Evolutionary conservation across 495 filamentous ascomycete genomes (phyloP), one percentile per base, ranked within the genome.

Genomic region (Annulohypoxylon stygium): DNA sequence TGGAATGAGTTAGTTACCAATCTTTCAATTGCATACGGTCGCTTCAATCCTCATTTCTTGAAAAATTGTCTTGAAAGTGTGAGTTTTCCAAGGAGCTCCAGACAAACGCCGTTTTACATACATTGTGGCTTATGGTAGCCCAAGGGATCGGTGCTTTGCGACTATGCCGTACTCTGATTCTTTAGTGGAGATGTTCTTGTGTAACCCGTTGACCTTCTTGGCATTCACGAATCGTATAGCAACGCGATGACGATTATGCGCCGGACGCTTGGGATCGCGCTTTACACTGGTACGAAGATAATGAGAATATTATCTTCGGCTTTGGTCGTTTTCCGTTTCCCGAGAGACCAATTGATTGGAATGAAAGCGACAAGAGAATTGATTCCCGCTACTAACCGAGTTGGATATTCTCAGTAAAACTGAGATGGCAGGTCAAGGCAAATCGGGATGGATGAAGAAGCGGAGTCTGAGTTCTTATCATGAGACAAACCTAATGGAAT

Each of bases 211-310:
- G 39, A 4, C 12, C 10, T 14, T 3, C 11, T 14, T 43, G 39
- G 16, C 39, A n/a, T 43, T 43, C 39, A 43, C 39, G 39, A 43
- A 43, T 43, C 39, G 39, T 12, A 43, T 43, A n/a, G 14, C 12
- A 43, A n/a, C n/a, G 39, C 1, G 4, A n/a, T 43, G 12, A 14
- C 39, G 39, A 43, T 85, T 20, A 3, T 88, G 89, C 75, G 88
- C 86, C 16, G 85, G 84, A 23, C 88, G 88, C 70, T 89, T 87
- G 86, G 88, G 87, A 3, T 84, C 87, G 4, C 81, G 79, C 26
- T 88, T 86, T 62, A 90, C 88, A 9, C 36, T 5, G 14, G 39
- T 43, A 14, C 36, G 36, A 39, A 39, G 9, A 39, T 7, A n/a
- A 43, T n/a, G 4, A 11, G 14, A 41, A 14, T 1, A 43, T 2